Percentiles rank a stretch among this genome's conserved stretches.
Evolutionary conservation across 2,329 filamentous ascomycete species (phyloP).

Genomic region (Hymenoscyphus linearis): DNA sequence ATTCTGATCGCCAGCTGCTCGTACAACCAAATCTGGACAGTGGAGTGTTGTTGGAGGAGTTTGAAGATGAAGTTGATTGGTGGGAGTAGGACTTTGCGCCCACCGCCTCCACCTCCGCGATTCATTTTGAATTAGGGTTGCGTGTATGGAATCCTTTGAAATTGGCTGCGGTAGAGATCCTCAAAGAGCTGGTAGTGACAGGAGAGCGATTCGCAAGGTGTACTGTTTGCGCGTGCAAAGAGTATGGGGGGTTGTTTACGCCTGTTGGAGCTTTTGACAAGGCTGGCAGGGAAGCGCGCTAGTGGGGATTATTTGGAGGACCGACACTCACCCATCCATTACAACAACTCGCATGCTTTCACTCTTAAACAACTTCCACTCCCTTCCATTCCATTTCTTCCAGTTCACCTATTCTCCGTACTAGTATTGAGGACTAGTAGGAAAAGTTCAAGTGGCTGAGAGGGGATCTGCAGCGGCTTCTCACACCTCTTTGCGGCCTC

Average conservation of each 20-base stretch:
- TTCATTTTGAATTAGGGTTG: constrained; percentile 28
- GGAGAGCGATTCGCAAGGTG: background rate
- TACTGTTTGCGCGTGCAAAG: background rate
- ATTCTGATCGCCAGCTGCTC: constrained; percentile 93
- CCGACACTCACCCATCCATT: background rate
- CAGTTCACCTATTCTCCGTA: background rate
- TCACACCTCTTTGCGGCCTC: constrained; percentile 1
- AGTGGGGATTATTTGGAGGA: constrained; percentile 13
- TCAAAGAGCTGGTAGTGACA: background rate
- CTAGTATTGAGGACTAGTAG: no score
- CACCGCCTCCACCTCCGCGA: constrained; percentile 35
- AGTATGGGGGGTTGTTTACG: background rate
- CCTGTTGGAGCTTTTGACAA: constrained; percentile 8
- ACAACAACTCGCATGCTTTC: background rate
- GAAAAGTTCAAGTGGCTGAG: no score
- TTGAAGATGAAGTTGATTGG: constrained; percentile 92
- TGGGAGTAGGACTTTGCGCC: constrained; percentile 64
- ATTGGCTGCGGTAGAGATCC: background rate
- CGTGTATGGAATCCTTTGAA: background rate
- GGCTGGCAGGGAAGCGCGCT: constrained; percentile 12
- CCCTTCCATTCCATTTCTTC: constrained; percentile 8
- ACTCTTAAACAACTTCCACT: constrained; percentile 5
- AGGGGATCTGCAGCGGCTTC: background rate
- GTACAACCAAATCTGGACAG: constrained; percentile 92
- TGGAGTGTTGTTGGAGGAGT: constrained; percentile 70